These are phyloP conservation scores for Fusarium albidum DNA, from an alignment of 2,329 filamentous ascomycete species.

Conservation along the genomic window DNA sequence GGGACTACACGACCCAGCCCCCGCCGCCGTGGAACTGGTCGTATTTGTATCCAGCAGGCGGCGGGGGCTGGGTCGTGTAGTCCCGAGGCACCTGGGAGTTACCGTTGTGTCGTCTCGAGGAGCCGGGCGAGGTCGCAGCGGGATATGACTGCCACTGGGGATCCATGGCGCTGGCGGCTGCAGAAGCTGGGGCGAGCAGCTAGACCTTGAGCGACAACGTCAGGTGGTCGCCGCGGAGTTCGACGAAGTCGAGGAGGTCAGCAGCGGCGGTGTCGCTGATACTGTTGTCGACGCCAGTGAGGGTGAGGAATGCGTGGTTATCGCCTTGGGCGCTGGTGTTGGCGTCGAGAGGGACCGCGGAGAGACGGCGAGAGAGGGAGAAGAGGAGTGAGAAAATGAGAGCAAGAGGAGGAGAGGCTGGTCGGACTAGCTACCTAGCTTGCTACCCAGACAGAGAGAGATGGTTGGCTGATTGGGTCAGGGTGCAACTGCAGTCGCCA, in stretches of 20 bases:
- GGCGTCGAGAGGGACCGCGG: constrained; percentile 28
- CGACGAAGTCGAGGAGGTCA: constrained; percentile 17
- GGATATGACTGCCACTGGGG: constrained; percentile 72
- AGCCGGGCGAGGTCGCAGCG: constrained; percentile 63
- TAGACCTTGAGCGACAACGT: constrained; percentile 31
- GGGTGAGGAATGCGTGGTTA: constrained; percentile 32
- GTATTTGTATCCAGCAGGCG: constrained; percentile 70
- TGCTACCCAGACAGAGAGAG: constrained; percentile 18
- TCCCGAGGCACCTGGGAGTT: constrained; percentile 56
- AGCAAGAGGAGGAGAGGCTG: constrained; percentile 24
- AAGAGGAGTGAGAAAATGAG: constrained; percentile 28
- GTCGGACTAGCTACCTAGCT: constrained; percentile 26
- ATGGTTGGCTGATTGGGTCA: constrained; percentile 32
- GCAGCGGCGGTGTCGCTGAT: constrained; percentile 20
- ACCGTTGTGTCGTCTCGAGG: constrained; percentile 71
- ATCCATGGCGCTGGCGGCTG: constrained; percentile 53
- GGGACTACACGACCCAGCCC: no score
- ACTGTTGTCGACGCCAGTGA: constrained; percentile 23
- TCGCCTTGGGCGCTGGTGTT: constrained; percentile 31
- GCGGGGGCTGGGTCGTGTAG: constrained; percentile 49
- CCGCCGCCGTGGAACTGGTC: constrained; percentile 68
- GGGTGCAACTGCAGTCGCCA: constrained; percentile 35
- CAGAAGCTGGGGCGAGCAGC: constrained; percentile 31
- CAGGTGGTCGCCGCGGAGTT: constrained; percentile 15
- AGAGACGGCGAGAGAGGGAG: constrained; percentile 9